These are phyloP conservation scores for Ustilago sp. DNA, from an alignment of 1,284 basidiomycete species.

Conservation along the genomic window DNA sequence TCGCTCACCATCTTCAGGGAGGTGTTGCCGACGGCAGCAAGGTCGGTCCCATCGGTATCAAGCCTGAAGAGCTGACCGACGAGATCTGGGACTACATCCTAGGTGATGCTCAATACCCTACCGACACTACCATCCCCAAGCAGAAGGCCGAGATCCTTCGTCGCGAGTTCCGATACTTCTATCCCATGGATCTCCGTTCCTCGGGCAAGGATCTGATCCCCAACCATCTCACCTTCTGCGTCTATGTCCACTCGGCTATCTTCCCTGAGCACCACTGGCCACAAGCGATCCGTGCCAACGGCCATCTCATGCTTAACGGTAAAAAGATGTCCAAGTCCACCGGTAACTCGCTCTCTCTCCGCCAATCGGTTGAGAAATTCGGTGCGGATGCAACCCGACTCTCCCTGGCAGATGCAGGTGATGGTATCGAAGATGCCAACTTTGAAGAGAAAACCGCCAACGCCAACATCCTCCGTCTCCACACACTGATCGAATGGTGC, in stretches of 20 bases:
- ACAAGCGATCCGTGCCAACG: constrained; percentile 89
- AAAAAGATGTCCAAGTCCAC: constrained; percentile 99
- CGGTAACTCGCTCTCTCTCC: constrained; percentile 72
- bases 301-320: constrained; percentile 96
- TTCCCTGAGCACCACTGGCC: constrained; percentile 97
- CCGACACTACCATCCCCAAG: constrained; percentile 75
- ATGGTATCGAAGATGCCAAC: constrained; percentile 96
- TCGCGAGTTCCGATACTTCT: constrained; percentile 96
- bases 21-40: constrained; percentile 79
- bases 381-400: constrained; percentile 92
- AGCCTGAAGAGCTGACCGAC: constrained; percentile 92
- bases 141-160: constrained; percentile 87
- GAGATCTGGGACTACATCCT: constrained; percentile 97
- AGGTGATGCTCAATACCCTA: constrained; percentile 81
- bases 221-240: constrained; percentile 93
- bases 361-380: constrained; percentile 74
- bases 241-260: constrained; percentile 93
- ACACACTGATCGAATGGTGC: constrained; percentile 92
- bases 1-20: constrained; percentile 76
- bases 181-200: constrained; percentile 97
- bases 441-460: constrained; percentile 99
- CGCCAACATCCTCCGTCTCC: constrained; percentile 92
- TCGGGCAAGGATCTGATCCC: constrained; percentile 99
- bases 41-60: constrained; percentile 86
- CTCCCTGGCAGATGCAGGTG: constrained; percentile 94